Evolutionary conservation across 2,329 filamentous ascomycete species (phyloP).

Genomic region (Lecanoromycetidae sp.): DNA sequence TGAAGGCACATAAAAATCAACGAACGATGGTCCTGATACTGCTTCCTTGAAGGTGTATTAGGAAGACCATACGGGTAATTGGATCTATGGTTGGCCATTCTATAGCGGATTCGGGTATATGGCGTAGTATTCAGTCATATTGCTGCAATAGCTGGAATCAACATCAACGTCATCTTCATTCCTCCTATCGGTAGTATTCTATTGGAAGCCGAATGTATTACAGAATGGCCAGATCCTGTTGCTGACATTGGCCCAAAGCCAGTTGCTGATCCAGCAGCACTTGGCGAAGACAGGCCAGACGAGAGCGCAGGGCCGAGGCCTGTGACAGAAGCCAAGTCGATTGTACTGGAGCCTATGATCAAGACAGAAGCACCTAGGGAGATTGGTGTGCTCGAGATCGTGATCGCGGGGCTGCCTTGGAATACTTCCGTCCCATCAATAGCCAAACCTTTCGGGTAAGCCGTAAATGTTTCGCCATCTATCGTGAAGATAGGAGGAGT

Average conservation of each 20-base stretch:
- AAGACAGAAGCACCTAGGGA: conserved; percentile 5
- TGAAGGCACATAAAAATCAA: no score
- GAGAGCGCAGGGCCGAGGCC: neutral
- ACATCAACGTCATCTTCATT: no score
- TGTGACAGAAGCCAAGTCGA: neutral
- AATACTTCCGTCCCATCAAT: conserved; percentile 1
- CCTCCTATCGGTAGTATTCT: no score
- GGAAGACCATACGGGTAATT: no score
- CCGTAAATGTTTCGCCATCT: conserved; percentile 8
- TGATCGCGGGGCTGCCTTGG: conserved; percentile 3
- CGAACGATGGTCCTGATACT: no score
- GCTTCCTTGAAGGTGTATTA: no score
- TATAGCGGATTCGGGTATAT: no score
- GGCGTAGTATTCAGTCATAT: no score
- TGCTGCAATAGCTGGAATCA: no score
- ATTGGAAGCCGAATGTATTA: no score
- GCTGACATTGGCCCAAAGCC: neutral
- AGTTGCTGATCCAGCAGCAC: neutral
- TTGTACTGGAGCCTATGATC: neutral
- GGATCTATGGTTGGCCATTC: no score
- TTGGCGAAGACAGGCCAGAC: neutral
- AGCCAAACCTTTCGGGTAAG: conserved; percentile 1
- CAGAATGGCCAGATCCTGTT: no score
- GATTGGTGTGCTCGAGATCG: conserved; percentile 5
- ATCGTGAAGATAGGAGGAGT: neutral